These are phyloP conservation scores for Coniophora puteana DNA, from an alignment of 1,284 basidiomycete genomes.

Conservation along the genomic window DNA sequence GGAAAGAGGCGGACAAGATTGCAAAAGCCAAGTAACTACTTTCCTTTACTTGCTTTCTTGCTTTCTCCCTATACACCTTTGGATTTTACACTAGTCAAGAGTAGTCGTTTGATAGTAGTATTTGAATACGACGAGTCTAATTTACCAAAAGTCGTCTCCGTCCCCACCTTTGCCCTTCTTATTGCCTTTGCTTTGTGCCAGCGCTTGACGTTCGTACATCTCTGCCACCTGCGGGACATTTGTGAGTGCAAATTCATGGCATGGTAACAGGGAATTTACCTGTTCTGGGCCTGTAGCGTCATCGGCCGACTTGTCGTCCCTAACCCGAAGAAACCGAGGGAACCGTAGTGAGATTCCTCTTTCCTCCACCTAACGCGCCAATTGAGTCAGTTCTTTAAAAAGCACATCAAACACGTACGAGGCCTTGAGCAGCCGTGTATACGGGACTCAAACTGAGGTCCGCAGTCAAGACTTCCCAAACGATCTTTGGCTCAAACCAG, in stretches of 20 bases:
- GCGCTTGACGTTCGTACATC: constrained; percentile 90
- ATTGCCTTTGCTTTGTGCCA: constrained; percentile 64
- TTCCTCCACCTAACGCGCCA: constrained; percentile 62
- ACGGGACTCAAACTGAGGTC: constrained; percentile 96
- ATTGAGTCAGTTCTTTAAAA: constrained; percentile 5
- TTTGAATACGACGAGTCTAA: constrained; percentile 1
- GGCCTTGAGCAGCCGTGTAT: constrained; percentile 94
- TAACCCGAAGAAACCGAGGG: constrained; percentile 87
- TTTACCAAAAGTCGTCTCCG: constrained; percentile 88
- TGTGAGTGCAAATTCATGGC: constrained; percentile 10
- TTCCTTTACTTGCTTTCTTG: too few species aligned
- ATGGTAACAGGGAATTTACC: constrained; percentile 37
- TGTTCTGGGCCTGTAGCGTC: constrained; percentile 93
- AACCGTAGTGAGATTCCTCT: constrained; percentile 94
- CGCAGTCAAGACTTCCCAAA: constrained; percentile 98
- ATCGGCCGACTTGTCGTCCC: constrained; percentile 92
- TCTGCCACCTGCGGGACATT: constrained; percentile 72
- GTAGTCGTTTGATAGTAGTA: constrained; percentile 12
- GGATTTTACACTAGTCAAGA: too few species aligned
- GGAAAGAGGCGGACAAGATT: constrained; percentile 38
- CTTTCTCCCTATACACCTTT: too few species aligned
- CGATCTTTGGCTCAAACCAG: constrained; percentile 93
- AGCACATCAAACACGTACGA: constrained; percentile 53
- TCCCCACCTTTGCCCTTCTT: constrained; percentile 70
- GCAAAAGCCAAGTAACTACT: constrained; percentile 22